phyloP scores from a whole-genome alignment of 2,329 filamentous ascomycete genomes.

The Colletotrichum magnum region DNA sequence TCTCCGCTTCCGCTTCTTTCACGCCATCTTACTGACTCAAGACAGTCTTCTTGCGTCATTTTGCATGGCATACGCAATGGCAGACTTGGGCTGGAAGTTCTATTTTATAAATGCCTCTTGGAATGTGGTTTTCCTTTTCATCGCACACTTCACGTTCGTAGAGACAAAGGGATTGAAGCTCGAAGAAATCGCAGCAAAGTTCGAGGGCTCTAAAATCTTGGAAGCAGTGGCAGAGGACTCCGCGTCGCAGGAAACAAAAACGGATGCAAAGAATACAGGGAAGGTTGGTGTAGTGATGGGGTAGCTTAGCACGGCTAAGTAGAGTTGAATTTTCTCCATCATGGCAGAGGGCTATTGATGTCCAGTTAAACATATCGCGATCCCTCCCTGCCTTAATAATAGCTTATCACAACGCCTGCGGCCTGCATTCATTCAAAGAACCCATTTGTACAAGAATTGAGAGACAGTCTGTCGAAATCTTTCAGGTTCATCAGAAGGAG shows the following conservation, averaged over 20 bases:
- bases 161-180: slow-evolving; percentile 49
- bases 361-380: too few relatives aligned
- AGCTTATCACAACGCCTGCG: too few relatives aligned
- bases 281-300: neutral
- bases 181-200: slow-evolving; percentile 47
- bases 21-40: neutral
- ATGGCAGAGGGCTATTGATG: too few relatives aligned
- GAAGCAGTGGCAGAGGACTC: slow-evolving; percentile 7
- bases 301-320: neutral
- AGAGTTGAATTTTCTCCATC: neutral
- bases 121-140: slow-evolving; percentile 45
- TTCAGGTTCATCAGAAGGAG: slow-evolving; percentile 43
- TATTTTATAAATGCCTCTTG: slow-evolving; percentile 49
- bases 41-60: slow-evolving; percentile 46
- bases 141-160: slow-evolving; percentile 47
- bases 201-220: slow-evolving; percentile 41
- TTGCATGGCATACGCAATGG: slow-evolving; percentile 49
- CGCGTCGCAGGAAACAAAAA: neutral
- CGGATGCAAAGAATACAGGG: neutral
- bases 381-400: too few relatives aligned
- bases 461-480: slow-evolving; percentile 37
- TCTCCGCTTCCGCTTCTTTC: neutral
- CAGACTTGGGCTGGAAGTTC: slow-evolving; percentile 49
- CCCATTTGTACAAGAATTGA: slow-evolving; percentile 31
- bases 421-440: neutral